Evolutionary conservation across 768 basidiomycete genomes (phyloP), one percentile per base, ranked within the genome.

Genomic region (Lactifluus hygrophoroides): DNA sequence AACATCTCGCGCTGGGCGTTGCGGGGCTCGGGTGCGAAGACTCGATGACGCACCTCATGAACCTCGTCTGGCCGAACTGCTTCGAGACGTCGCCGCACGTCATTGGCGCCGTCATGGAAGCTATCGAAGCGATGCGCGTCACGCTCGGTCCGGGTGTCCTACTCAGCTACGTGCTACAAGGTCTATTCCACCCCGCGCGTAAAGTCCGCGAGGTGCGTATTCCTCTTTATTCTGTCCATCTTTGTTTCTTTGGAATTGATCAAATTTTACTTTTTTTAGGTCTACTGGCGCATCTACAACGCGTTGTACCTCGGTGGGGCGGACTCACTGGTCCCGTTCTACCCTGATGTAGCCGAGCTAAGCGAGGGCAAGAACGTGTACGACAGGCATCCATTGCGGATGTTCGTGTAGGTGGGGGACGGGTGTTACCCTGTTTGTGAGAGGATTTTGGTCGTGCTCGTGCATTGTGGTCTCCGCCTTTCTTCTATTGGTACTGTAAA

Each of bases 81-180:
- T 98, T 97, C 71, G 95, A 97, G 76, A 95, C 94, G 1, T 92
- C 88, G 14, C 96, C 96, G 5, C 96, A 99, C 73, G 94, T 99
- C 60, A 97, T 98, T 62, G 93, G 92, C 32, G 91, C 94, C 5
- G 91, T 98, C 43, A 94, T 97, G 91, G 96, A 98, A 49, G 96
- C 96, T 0, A 80, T 99, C 66, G 96, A 98, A 72, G 90, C 91
- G 1, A 97, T 98, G 94, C 81, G 94, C 23, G 89, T 98, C 42
- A 93, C 94, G 8, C 77, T 98, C 42, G 96, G 96, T 1, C 93
- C 95, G 0, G 95, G 96, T 35, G 81, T 96, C 7, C 75, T 99
- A 48, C 76, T 98, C 57, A 90, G 88, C 69, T 97, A 98, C 69
- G 85, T 91, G 40, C 76, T 98, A 5, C 94, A 96, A 69, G 96